Conservation (phyloP, 768 basidiomycete species). For the Cubamyces sp. region DNA sequence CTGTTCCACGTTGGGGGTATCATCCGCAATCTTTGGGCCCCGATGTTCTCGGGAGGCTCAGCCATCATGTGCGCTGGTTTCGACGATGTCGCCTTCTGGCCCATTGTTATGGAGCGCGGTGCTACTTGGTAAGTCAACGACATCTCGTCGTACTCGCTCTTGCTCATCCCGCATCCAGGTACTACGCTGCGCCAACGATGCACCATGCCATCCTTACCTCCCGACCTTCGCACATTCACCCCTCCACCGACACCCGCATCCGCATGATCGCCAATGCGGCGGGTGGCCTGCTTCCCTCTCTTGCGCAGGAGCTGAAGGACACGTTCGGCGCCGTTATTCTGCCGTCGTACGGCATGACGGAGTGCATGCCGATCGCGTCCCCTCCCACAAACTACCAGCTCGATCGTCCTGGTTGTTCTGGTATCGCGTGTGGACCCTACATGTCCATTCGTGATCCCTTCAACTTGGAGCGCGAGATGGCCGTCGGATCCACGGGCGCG, state of each 20-base stretch:
- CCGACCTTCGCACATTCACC: slow-evolving; percentile 37
- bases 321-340: slow-evolving; percentile 58
- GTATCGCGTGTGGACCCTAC: slow-evolving; percentile 51
- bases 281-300: slow-evolving; percentile 55
- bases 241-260: slow-evolving; percentile 42
- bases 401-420: slow-evolving; percentile 52
- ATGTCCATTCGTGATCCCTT: slow-evolving; percentile 46
- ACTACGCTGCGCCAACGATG: slow-evolving; percentile 54
- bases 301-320: slow-evolving; percentile 50
- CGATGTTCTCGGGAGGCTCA: slow-evolving; percentile 20
- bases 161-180: slow-evolving; percentile 38
- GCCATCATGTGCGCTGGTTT: slow-evolving; percentile 23
- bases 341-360: slow-evolving; percentile 65
- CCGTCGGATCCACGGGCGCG: slow-evolving; percentile 49
- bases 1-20: slow-evolving; percentile 23
- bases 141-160: neutral
- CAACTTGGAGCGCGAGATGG: slow-evolving; percentile 42
- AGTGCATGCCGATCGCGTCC: slow-evolving; percentile 56
- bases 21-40: slow-evolving; percentile 20
- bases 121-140: slow-evolving; percentile 52
- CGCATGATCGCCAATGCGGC: slow-evolving; percentile 56
- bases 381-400: slow-evolving; percentile 48
- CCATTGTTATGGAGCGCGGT: slow-evolving; percentile 40
- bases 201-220: slow-evolving; percentile 53
- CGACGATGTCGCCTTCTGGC: slow-evolving; percentile 31